Conservation (phyloP, 805 yeast species). For the Lachancea lanzarotensis region DNA sequence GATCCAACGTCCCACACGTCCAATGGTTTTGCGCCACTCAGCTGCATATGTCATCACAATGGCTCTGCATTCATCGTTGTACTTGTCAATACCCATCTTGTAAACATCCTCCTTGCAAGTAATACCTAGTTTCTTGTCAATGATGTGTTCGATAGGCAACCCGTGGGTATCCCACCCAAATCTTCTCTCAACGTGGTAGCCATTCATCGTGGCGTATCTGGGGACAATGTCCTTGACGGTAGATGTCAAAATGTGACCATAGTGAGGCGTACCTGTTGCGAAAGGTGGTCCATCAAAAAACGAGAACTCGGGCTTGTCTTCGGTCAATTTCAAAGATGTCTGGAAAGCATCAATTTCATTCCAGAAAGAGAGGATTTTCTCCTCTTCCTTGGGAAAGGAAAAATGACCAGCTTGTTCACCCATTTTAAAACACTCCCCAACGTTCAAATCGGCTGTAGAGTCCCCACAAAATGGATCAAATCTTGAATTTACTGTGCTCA, state of each 20-base stretch:
- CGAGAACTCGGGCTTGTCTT: slow-evolving; percentile 81
- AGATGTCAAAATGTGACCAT: slow-evolving; percentile 95
- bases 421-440: slow-evolving; percentile 18
- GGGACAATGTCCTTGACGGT: slow-evolving; percentile 97
- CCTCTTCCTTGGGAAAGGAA: slow-evolving; percentile 87
- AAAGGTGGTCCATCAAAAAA: slow-evolving; percentile 99
- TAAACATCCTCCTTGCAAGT: slow-evolving; percentile 91
- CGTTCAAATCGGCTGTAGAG: too few relatives aligned
- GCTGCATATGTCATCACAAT: slow-evolving; percentile 96
- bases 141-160: slow-evolving; percentile 95
- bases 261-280: slow-evolving; percentile 99
- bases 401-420: slow-evolving; percentile 38
- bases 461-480: too few relatives aligned
- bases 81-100: slow-evolving; percentile 88
- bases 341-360: slow-evolving; percentile 91
- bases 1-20: slow-evolving; percentile 97
- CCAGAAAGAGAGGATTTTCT: slow-evolving; percentile 75
- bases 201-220: slow-evolving; percentile 96
- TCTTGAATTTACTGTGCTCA: neutral
- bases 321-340: slow-evolving; percentile 70
- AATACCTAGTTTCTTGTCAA: slow-evolving; percentile 94
- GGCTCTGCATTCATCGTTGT: slow-evolving; percentile 89
- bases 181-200: slow-evolving; percentile 91
- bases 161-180: slow-evolving; percentile 99
- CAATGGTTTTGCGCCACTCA: slow-evolving; percentile 91